Evolutionary conservation across 2,329 filamentous ascomycete species (phyloP).

Genomic region (Neofusicoccum kwambonambiense): DNA sequence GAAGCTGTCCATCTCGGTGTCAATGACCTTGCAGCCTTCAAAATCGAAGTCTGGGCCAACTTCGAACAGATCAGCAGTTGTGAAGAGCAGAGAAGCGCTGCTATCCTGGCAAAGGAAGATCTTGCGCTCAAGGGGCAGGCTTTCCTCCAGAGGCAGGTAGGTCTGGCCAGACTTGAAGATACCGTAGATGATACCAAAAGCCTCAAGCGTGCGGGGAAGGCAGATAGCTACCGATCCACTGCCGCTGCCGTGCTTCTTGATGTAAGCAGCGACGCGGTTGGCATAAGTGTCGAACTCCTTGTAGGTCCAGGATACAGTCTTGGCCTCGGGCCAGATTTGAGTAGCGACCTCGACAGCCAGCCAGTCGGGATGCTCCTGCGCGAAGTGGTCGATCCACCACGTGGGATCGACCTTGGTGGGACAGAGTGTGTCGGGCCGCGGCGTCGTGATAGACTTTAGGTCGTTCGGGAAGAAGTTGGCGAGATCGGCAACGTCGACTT

Average conservation of each 20-base stretch:
- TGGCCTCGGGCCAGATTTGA: conserved; percentile 47
- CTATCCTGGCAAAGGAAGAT: conserved; percentile 34
- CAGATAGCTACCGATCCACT: conserved; percentile 64
- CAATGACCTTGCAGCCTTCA: conserved; percentile 22
- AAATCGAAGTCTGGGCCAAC: conserved; percentile 23
- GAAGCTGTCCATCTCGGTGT: neutral
- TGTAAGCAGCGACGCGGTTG: conserved; percentile 29
- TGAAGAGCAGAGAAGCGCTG: conserved; percentile 15
- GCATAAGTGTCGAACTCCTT: conserved; percentile 9
- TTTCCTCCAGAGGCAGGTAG: conserved; percentile 39
- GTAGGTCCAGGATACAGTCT: conserved; percentile 47
- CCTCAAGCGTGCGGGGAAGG: conserved; percentile 76
- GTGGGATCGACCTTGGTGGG: conserved; percentile 63
- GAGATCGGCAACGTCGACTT: conserved; percentile 26
- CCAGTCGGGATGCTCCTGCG: conserved; percentile 54
- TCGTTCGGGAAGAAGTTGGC: conserved; percentile 25
- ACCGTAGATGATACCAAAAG: conserved; percentile 61
- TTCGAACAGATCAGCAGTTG: conserved; percentile 18
- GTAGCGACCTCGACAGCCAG: conserved; percentile 66
- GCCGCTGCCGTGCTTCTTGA: conserved; percentile 42
- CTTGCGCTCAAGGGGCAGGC: conserved; percentile 33
- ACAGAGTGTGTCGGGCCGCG: conserved; percentile 55
- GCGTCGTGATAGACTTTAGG: conserved; percentile 63
- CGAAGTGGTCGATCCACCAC: conserved; percentile 68
- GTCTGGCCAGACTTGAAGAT: conserved; percentile 38